phyloP scores from a whole-genome alignment of 1,284 basidiomycete genomes.

The Ganoderma sinense region DNA sequence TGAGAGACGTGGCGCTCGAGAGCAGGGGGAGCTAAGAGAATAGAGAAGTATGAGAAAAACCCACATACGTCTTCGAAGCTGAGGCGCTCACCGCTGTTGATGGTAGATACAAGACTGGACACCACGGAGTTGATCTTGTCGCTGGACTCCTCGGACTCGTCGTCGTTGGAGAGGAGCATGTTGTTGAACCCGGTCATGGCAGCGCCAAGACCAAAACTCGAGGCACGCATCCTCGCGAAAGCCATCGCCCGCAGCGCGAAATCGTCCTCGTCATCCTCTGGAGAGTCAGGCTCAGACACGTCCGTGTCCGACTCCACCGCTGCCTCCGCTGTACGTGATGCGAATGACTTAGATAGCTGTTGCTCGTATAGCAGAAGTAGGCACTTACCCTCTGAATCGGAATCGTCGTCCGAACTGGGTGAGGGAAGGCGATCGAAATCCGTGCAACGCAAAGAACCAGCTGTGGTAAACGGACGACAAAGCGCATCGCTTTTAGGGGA shows the following conservation, averaged over 20 bases:
- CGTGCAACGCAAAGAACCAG: not conserved
- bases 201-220: conserved; percentile 10
- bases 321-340: not conserved
- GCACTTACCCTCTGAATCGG: not conserved
- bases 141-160: not conserved
- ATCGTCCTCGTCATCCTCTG: conserved; percentile 1
- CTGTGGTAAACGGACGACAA: not conserved
- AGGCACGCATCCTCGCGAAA: conserved; percentile 14
- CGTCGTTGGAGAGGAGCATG: conserved; percentile 1
- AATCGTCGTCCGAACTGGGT: not conserved
- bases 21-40: conserved; percentile 8
- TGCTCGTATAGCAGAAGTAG: too few species aligned
- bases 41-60: not conserved
- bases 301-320: not conserved
- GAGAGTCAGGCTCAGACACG: not conserved
- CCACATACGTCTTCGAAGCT: not conserved
- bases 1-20: conserved; percentile 10
- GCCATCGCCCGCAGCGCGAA: conserved; percentile 14
- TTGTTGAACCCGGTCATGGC: conserved; percentile 12
- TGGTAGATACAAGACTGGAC: conserved; percentile 8
- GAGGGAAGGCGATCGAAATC: not conserved
- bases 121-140: not conserved
- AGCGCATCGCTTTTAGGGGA: not conserved
- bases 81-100: conserved; percentile 11
- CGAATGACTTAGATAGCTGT: not conserved